These are phyloP conservation scores for Carallia pectinifolia DNA, from an alignment of 345 rosid genomes.

Conservation along the genomic window DNA sequence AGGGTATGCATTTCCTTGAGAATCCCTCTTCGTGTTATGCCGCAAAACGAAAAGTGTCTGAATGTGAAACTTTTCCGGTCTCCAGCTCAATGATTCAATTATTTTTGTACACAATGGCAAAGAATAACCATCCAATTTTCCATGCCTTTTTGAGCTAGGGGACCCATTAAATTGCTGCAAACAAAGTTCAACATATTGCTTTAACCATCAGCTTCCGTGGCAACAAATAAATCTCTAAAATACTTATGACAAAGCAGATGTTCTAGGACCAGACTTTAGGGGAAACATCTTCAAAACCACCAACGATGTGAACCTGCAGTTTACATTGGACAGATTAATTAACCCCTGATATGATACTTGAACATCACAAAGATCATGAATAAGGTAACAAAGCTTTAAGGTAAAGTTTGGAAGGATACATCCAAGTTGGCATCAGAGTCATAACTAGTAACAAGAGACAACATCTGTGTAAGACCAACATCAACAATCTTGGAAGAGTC, in stretches of 20 bases:
- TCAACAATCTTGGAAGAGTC: constrained; percentile 68
- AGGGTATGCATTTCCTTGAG: constrained; percentile 59
- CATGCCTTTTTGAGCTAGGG: constrained; percentile 21
- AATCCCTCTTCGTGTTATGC: constrained; percentile 70
- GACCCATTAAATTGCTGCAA: constrained; percentile 48
- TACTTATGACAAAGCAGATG: constrained; percentile 20
- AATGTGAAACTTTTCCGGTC: constrained; percentile 67
- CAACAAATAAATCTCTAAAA: constrained; percentile 16
- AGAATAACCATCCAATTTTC: constrained; percentile 53
- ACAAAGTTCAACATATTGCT: constrained; percentile 33
- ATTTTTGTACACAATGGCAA: constrained; percentile 66
- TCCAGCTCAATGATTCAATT: constrained; percentile 55
- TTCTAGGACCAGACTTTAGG: constrained; percentile 44
- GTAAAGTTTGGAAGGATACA: constrained; percentile 38
- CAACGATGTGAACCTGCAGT: constrained; percentile 83
- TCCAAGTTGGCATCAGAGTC: constrained; percentile 51
- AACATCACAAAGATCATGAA: background rate
- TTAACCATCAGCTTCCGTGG: constrained; percentile 22
- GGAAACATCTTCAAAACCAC: constrained; percentile 71
- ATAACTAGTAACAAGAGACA: constrained; percentile 42
- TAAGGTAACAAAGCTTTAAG: background rate
- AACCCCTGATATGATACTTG: background rate
- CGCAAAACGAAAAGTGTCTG: constrained; percentile 61
- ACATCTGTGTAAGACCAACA: constrained; percentile 67
- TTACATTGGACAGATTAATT: background rate